Evolutionary conservation across 257 asterid genomes (phyloP), one percentile per base, ranked within the genome.

Genomic region (Fraxinus cuspidata): DNA sequence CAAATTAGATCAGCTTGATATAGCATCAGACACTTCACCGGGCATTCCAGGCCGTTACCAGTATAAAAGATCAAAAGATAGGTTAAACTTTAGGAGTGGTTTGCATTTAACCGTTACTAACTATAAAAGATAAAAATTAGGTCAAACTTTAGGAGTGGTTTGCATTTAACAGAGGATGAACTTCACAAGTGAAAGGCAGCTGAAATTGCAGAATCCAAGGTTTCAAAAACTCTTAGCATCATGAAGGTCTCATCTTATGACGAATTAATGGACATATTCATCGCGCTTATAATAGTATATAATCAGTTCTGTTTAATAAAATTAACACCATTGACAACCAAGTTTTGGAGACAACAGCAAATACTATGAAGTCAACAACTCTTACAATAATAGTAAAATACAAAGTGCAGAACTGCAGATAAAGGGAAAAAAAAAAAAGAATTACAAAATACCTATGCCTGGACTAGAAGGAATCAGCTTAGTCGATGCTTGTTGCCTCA

Each of bases 401-500:
- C 64, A 74, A 32, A 56, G 28, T 2, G 65, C 11, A 21, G 31
- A 72, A 19, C 27, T 29, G 21, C 47, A 51, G 37, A n/a, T 37
- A 16, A 34, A 68, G 56, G 3, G 4, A 32, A 32, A n/a, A 32
- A 67, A 32, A 8, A 76, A 37, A 51, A 44, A 13, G 58, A 56
- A 83, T 53, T 12, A 69, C 37, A 35, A 31, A 71, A 70, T 85
- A 86, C 89, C 86, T 75, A 66, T 74, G 49, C 72, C 47, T 25
- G 35, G 69, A 88, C 81, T 83, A 7, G 84, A 80, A 85, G 71
- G 83, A 28, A 76, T 71, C 79, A 80, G 87, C 76, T 79, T 71
- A 63, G 56, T 66, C 74, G 87, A 79, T 53, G 90, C 92, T 86
- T 90, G 94, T 77, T 85, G 92, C 84, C 96, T 90, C 85, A 92